Conservation (phyloP, 257 asterid genomes). For the Rauvolfia tetraphylla region DNA sequence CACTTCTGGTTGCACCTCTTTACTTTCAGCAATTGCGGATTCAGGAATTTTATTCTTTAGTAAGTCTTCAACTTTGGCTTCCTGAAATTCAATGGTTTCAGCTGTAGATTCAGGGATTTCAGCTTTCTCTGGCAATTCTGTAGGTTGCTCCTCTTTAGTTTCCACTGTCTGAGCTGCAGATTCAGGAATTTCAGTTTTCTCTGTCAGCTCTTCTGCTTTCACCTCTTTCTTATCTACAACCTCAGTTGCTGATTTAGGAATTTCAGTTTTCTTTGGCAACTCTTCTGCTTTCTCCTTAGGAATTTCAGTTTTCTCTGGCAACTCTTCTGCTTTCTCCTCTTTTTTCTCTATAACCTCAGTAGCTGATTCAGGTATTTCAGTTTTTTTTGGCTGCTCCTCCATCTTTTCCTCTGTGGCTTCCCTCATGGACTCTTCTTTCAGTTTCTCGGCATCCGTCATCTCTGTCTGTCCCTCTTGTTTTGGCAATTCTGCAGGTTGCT, state of each 20-base stretch:
- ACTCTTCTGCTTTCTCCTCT: conserved; percentile 31
- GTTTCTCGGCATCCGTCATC: conserved; percentile 19
- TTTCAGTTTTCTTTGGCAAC: conserved; percentile 21
- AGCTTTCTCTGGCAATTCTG: conserved; percentile 23
- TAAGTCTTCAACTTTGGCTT: conserved; percentile 24
- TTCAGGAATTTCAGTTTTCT: conserved; percentile 25
- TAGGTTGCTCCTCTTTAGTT: conserved; percentile 25
- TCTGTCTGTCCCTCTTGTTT: conserved; percentile 24
- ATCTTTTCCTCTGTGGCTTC: conserved; percentile 26
- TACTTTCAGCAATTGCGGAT: conserved; percentile 22
- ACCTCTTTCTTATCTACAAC: conserved; percentile 21
- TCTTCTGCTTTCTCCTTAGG: conserved; percentile 28
- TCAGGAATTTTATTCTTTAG: conserved; percentile 23
- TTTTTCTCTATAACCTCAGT: conserved; percentile 26
- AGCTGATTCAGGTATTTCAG: conserved; percentile 25
- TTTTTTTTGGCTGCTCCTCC: conserved; percentile 24
- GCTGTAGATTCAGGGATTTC: conserved; percentile 23
- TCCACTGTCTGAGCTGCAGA: conserved; percentile 20
- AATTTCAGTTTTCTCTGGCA: conserved; percentile 19
- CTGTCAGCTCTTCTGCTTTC: conserved; percentile 20
- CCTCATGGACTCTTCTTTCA: conserved; percentile 18
- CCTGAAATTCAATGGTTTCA: conserved; percentile 24
- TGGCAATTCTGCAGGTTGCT: conserved; percentile 23
- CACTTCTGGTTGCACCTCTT: conserved; percentile 24
- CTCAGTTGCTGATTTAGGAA: conserved; percentile 22